These are phyloP conservation scores for Ophiostoma fasciatum DNA, from an alignment of 2,329 filamentous ascomycete species.

Conservation along the genomic window DNA sequence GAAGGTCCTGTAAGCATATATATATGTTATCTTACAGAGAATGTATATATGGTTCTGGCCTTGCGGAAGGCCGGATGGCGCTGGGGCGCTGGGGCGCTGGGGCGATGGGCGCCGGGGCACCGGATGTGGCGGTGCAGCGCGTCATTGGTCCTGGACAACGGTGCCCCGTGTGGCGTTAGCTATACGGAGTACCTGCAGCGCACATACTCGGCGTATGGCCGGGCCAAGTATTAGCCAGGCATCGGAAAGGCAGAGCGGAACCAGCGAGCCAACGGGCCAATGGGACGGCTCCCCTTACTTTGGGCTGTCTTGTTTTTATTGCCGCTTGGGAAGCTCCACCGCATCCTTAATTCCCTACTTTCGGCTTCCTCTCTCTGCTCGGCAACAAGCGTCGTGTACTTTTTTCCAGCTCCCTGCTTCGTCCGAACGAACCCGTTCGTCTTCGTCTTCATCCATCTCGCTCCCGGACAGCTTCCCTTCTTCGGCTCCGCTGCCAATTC, in stretches of 20 bases:
- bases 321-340: neutral
- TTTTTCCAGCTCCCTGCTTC: constrained; percentile 3
- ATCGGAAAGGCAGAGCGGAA: neutral
- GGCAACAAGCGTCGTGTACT: constrained; percentile 1
- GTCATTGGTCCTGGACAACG: no score
- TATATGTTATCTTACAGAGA: no score
- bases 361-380: constrained; percentile 1
- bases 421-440: neutral
- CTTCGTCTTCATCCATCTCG: neutral
- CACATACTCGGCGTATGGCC: neutral
- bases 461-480: neutral
- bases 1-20: no score
- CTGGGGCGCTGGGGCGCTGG: no score
- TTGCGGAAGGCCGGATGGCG: no score
- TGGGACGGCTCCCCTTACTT: neutral
- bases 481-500: neutral
- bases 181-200: neutral
- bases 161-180: constrained; percentile 3
- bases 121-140: constrained; percentile 3
- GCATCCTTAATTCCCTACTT: constrained; percentile 1
- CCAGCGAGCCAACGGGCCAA: constrained; percentile 1
- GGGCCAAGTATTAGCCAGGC: neutral
- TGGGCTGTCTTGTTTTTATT: neutral
- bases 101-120: no score
- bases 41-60: no score